phyloP scores from a whole-genome alignment of 1,139 yeast genomes.

The Taphrina populina region DNA sequence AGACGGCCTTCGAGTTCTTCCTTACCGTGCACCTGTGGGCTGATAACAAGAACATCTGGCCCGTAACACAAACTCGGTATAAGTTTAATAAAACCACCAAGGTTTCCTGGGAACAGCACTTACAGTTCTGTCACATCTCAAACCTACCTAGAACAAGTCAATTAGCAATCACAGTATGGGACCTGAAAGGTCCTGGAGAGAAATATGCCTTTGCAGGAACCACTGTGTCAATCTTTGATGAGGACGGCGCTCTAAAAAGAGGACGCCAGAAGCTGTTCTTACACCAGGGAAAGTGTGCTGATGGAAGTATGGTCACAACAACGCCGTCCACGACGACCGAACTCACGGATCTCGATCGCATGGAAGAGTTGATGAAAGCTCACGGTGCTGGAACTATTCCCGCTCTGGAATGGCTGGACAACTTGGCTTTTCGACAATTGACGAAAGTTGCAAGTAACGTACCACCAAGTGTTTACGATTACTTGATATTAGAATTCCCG shows the following conservation, averaged over 20 bases:
- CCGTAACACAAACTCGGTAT: slow-evolving; percentile 67
- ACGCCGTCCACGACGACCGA: slow-evolving; percentile 44
- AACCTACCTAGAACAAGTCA: slow-evolving; percentile 66
- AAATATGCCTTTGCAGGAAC: slow-evolving; percentile 59
- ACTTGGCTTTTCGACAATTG: slow-evolving; percentile 59
- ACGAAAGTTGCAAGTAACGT: slow-evolving; percentile 49
- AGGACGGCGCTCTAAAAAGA: slow-evolving; percentile 52
- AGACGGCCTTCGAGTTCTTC: slow-evolving; percentile 52
- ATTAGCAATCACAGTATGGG: slow-evolving; percentile 65
- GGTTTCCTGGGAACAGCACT: slow-evolving; percentile 57
- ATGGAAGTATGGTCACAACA: slow-evolving; percentile 42
- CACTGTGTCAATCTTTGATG: slow-evolving; percentile 59
- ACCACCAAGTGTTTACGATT: slow-evolving; percentile 42
- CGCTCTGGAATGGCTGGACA: slow-evolving; percentile 73
- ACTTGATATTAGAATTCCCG: slow-evolving; percentile 66
- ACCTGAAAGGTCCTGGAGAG: slow-evolving; percentile 56
- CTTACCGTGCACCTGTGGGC: slow-evolving; percentile 62
- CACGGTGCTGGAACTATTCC: slow-evolving; percentile 69
- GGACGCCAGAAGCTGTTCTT: slow-evolving; percentile 59
- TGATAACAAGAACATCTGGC: slow-evolving; percentile 62
- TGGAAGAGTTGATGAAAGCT: slow-evolving; percentile 59
- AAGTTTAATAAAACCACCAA: slow-evolving; percentile 54
- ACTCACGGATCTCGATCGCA: slow-evolving; percentile 45
- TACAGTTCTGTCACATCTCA: slow-evolving; percentile 65
- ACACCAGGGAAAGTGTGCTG: slow-evolving; percentile 46